Conservation (phyloP, 192 early-diverging fungal species). For the Gaertneriomyces semiglobifer region DNA sequence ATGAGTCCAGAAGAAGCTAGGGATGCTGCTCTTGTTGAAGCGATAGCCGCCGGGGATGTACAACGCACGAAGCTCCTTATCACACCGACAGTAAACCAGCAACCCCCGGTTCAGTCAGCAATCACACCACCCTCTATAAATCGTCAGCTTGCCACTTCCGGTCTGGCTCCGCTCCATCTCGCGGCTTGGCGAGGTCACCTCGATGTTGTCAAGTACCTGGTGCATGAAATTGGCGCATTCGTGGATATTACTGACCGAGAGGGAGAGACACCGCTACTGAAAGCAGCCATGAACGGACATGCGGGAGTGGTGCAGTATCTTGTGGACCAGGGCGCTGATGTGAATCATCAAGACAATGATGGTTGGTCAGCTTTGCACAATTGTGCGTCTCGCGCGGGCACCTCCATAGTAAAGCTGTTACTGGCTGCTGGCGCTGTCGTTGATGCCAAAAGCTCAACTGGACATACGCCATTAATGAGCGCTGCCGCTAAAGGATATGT, state of each 20-base stretch:
- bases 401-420: slow-evolving; percentile 54
- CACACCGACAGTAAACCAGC: background rate
- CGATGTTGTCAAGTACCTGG: slow-evolving; percentile 49
- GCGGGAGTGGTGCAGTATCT: slow-evolving; percentile 57
- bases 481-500: slow-evolving; percentile 60
- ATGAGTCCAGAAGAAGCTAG: too few species aligned
- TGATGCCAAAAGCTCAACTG: slow-evolving; percentile 59
- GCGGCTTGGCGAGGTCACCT: slow-evolving; percentile 20
- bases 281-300: slow-evolving; percentile 69
- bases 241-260: slow-evolving; percentile 64
- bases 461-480: slow-evolving; percentile 61
- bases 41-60: slow-evolving; percentile 3
- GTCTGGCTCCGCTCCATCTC: slow-evolving; percentile 16
- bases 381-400: slow-evolving; percentile 60
- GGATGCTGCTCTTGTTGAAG: background rate
- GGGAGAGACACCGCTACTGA: slow-evolving; percentile 71
- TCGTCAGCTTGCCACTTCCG: background rate
- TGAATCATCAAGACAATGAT: slow-evolving; percentile 65
- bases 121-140: background rate
- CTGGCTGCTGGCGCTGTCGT: slow-evolving; percentile 58
- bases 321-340: slow-evolving; percentile 56
- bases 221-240: slow-evolving; percentile 55
- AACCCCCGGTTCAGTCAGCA: background rate
- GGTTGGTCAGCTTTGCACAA: slow-evolving; percentile 84
- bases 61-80: background rate